Conservation (phyloP, 352 stramenopile genomes). For the Phytophthora chlamydospora region DNA sequence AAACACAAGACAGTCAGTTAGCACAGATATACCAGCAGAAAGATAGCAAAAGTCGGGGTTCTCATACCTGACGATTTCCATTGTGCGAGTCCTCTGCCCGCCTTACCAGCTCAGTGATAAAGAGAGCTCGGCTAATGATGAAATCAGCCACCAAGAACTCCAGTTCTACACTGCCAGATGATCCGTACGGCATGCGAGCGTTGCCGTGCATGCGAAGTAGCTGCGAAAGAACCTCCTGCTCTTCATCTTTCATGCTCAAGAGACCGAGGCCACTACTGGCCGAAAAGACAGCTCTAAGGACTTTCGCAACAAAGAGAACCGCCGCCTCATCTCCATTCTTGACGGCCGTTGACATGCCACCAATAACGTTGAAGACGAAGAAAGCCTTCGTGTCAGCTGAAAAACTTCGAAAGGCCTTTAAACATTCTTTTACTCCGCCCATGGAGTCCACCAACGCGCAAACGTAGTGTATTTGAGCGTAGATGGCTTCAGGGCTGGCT, state of each 20-base stretch:
- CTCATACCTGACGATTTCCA: slow-evolving; percentile 18
- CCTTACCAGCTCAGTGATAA: slow-evolving; percentile 27
- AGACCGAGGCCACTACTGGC: slow-evolving; percentile 15
- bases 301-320: slow-evolving; percentile 22
- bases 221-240: slow-evolving; percentile 37
- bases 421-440: slow-evolving; percentile 25
- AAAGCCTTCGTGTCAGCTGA: slow-evolving; percentile 17
- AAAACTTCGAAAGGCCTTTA: slow-evolving; percentile 20
- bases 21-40: slow-evolving; percentile 1
- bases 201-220: slow-evolving; percentile 23
- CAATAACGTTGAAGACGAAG: slow-evolving; percentile 28
- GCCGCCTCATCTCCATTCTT: slow-evolving; percentile 18
- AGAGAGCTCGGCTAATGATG: slow-evolving; percentile 31
- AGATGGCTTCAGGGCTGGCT: slow-evolving; percentile 28
- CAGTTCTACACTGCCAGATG: slow-evolving; percentile 15
- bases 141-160: slow-evolving; percentile 47
- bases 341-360: slow-evolving; percentile 20
- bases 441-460: slow-evolving; percentile 44
- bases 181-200: neutral
- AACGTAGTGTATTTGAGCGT: slow-evolving; percentile 43
- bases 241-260: slow-evolving; percentile 26
- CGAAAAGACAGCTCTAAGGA: slow-evolving; percentile 30
- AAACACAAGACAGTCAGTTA: slow-evolving; percentile 7
- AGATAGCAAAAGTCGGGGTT: slow-evolving; percentile 1
- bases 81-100: slow-evolving; percentile 10